Evolutionary conservation across 495 filamentous ascomycete genomes (phyloP), one percentile per base, ranked within the genome.

Genomic region (Trichodelitschia bisporula): DNA sequence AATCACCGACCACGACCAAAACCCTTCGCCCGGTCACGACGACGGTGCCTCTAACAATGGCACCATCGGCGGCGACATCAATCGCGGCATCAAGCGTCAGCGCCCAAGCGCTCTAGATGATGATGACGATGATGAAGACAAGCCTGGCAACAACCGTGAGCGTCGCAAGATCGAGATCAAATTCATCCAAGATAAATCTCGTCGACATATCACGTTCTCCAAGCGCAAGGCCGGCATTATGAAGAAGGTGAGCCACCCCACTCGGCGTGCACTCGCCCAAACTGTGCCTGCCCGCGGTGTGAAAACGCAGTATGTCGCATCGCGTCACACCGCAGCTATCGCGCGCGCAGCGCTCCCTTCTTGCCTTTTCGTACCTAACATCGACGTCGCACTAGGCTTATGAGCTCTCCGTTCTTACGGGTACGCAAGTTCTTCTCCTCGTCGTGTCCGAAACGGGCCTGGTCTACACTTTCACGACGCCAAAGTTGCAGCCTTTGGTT

Each of bases 221-320:
- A 99, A 99, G 72, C 82, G 86, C 53, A 99, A 99, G 66, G 86
- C 86, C 35, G 86, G 86, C 45, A 99, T 99, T 57, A 99, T 99
- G 86, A 99, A 99, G 68, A 99, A 99, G 83, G 86, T 93, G 30
- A 30, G 32, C 34, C 25, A 11, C 12, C 4, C 12, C 33, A 18
- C 26, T n/a, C n/a, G n/a, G n/a, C n/a, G n/a, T n/a, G n/a, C n/a
- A n/a, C n/a, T n/a, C n/a, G n/a, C n/a, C n/a, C n/a, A n/a, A n/a
- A n/a, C n/a, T n/a, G n/a, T n/a, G n/a, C n/a, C n/a, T n/a, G n/a
- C 26, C 16, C 20, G 18, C 19, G 27, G 26, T 19, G 31, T 36
- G 30, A 26, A 29, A 34, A 28, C 14, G 13, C 11, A 9, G 11
- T 27, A 15, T 24, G 34, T 24, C n/a, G 25, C 25, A 20, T 29